A percentile compares a stretch with the other conserved stretches of the same genome.
These are phyloP conservation scores for Microthlaspi erraticum DNA, from an alignment of 345 rosid species.

Conservation along the genomic window DNA sequence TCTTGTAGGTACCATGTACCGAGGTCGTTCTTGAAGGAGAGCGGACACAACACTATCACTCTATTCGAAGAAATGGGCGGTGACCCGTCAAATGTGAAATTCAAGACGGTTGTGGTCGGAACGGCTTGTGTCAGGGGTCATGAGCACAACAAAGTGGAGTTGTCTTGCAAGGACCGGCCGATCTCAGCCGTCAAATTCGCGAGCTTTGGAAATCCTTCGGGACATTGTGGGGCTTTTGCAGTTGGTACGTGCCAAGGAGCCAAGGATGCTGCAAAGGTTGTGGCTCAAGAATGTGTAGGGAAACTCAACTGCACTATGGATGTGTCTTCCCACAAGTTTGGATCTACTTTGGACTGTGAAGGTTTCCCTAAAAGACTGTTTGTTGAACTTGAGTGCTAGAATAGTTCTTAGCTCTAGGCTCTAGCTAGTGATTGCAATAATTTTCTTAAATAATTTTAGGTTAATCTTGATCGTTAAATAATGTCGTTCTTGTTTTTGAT, in stretches of 20 bases:
- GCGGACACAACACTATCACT: constrained; percentile 47
- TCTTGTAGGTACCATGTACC: constrained; percentile 65
- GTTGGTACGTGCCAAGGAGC: constrained; percentile 41
- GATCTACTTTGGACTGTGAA: constrained; percentile 38
- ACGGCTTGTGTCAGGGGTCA: constrained; percentile 52
- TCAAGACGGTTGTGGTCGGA: constrained; percentile 56
- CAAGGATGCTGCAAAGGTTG: constrained; percentile 36
- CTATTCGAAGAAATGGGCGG: constrained; percentile 71
- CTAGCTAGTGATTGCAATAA: constrained; percentile 33
- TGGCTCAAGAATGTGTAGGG: constrained; percentile 41
- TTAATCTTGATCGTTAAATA: constrained; percentile 18
- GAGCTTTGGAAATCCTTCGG: constrained; percentile 59
- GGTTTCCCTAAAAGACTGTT: constrained; percentile 33
- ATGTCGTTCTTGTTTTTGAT: constrained; percentile 4
- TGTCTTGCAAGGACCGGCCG: constrained; percentile 53
- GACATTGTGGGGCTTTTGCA: constrained; percentile 50
- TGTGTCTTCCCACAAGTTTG: constrained; percentile 44
- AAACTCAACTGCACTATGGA: constrained; percentile 39
- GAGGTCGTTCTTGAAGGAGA: constrained; percentile 45
- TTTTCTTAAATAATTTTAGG: constrained; percentile 29
- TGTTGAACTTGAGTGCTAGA: constrained; percentile 43
- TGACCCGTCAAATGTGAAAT: constrained; percentile 41
- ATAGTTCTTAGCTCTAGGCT: constrained; percentile 32
- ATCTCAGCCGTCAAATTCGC: constrained; percentile 55
- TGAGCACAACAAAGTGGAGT: constrained; percentile 46